Base-by-base conservation (phyloP, 2,329 filamentous ascomycete species). In the Fusarium gaditjirri region DNA sequence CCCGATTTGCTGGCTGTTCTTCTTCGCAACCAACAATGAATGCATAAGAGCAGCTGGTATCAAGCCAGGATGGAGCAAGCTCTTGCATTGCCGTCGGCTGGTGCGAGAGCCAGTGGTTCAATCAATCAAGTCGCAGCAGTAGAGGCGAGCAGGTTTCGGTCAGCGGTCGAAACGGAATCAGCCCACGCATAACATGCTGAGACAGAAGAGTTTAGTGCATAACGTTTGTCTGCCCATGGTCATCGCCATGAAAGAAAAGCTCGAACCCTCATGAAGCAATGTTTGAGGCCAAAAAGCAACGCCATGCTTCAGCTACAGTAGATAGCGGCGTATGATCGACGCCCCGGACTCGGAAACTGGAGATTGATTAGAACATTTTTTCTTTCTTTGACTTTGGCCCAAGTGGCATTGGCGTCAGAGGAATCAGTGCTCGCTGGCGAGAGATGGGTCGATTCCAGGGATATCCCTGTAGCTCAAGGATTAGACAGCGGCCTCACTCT, bases 271-370 rank as follows among this genome's bases (percentile, higher is more conserved):
- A 56, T 68, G 59, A 68, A 47, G 65, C 71, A 71, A 56, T 61
- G 65, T 70, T 61, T 62, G 43, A 68, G 54, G 54, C 38, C 53
- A 47, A 5, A 33, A 56, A 56, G 59, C 64, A 38, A 49, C 63
- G 63, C 70, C 64, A 67, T 75, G 74, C 75, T 55, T 76, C 75
- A 77, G 68, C 55, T 75, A 74, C 65, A 76, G 68, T 71, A 68
- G 68, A 70, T 74, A 27, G 49, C 33, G 64, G 70, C 76, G 75
- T 74, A 71, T 75, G 75, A 77, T 77, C 75, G 75, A 75, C 75
- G 74, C 72, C 68, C 75, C 72, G 66, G 70, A 72, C 72, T 73
- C 50, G 58, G 67, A 58, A 66, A 70, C 71, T 73, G 61, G 70
- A 76, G 72, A 71, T 72, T 57, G 42, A 56, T 56, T 49, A 56